Percentiles rank a stretch among this genome's conserved stretches.
Evolutionary conservation across 257 asterid genomes (phyloP).

Genomic region (Solanum medicagineum): DNA sequence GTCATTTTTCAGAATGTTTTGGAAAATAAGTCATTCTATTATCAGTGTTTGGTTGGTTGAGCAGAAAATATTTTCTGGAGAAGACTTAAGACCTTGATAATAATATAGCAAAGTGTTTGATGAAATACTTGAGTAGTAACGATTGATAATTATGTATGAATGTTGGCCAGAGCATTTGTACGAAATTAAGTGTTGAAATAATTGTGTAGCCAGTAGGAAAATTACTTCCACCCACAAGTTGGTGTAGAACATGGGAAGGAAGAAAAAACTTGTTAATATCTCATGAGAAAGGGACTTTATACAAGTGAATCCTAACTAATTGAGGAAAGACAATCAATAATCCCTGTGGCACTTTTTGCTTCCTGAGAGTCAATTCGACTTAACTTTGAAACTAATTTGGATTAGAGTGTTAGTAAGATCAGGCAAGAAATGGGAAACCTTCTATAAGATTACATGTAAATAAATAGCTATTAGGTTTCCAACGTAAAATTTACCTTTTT

Average conservation of each 20-base stretch:
- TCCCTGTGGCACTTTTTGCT: background rate
- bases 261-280: too few species aligned
- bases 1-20: too few species aligned
- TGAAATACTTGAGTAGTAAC: too few species aligned
- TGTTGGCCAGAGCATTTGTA: background rate
- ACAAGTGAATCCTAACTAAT: background rate
- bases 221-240: background rate
- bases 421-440: background rate
- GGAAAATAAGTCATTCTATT: too few species aligned
- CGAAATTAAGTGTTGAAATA: background rate
- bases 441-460: background rate
- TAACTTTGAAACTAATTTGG: background rate
- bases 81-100: too few species aligned
- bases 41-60: too few species aligned
- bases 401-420: background rate
- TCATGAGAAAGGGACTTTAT: background rate
- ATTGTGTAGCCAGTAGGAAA: background rate
- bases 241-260: background rate
- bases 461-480: background rate
- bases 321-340: background rate
- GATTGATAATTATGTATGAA: too few species aligned
- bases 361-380: background rate
- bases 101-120: too few species aligned
- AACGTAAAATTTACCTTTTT: constrained; percentile 29
- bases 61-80: too few species aligned